Base-by-base conservation (phyloP, 208 protist species). In the Porcisia hertigi region DNA sequence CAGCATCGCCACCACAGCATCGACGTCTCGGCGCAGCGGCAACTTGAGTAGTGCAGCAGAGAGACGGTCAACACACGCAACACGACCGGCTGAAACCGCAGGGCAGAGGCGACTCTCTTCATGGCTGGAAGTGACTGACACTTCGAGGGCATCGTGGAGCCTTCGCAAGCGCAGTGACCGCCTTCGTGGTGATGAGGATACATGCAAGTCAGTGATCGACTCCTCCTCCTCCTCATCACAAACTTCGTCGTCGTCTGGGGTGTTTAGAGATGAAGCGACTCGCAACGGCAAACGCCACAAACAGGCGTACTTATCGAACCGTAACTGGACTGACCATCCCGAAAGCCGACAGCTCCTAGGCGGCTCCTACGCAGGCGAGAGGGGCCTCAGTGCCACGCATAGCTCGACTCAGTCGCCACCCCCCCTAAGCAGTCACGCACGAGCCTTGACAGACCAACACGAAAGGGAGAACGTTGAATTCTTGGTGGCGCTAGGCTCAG, bases 1-100 rank as follows among this genome's bases (percentile, higher is more conserved):
- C 49, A 81, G 77, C 47, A 58, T 8, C 69, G 34, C 18, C 53
- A 8, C 45, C 53, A 47, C 69, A 41, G 36, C 45, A 41, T 53
- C 66, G 36, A 67, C 63, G 41, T 52, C 63, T 30, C 36, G 30
- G 30, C 66, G 66, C 47, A 71, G 66, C 55, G 63, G 23, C 16
- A 67, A 53, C 66, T 23, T 25, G 47, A 7, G 47, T 23, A 36
- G 14, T 71, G 47, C 66, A 71, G 52, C 30, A 53, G 52, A 45
- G 36, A 63, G 47, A 70, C 59, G 58, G 18, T 36, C 30, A 12
- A 62, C 41, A 47, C 54, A 67, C 30, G 18, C 7, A 41, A n/a
- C 5, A 57, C 6, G 9, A 36, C n/a, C 25, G 23, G 66, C 47
- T 57, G 47, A 30, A 41, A 9, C 47, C 23, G 30, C 47, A 55